Percentiles rank a stretch among this genome's conserved stretches.
phyloP scores from a whole-genome alignment of 208 protist genomes.

The Herpetomonas muscarum region DNA sequence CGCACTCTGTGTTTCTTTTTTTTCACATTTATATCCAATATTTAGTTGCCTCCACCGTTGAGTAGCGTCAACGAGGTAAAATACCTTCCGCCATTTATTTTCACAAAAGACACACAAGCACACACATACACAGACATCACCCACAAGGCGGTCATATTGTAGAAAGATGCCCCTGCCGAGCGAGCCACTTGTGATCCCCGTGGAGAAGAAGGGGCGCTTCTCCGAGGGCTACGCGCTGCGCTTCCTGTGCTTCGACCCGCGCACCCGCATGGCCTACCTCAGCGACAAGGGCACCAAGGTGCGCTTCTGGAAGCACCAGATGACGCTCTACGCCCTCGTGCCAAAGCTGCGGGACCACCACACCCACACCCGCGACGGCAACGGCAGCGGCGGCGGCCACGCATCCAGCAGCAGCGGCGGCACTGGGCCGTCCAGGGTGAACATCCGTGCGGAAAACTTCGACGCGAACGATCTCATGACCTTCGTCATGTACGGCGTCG shows the following conservation, averaged over 20 bases:
- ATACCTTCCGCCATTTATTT: no score
- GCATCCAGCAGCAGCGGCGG: background rate
- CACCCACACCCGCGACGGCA: no score
- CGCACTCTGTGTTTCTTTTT: conserved; percentile 3
- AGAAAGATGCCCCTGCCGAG: background rate
- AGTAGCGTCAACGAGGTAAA: background rate
- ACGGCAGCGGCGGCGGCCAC: no score
- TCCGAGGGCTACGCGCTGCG: conserved; percentile 17
- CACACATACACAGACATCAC: conserved; percentile 1
- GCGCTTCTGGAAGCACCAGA: conserved; percentile 30
- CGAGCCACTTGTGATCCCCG: conserved; percentile 19
- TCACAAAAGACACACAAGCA: background rate
- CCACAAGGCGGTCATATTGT: background rate
- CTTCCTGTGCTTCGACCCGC: conserved; percentile 32
- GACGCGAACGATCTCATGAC: conserved; percentile 17
- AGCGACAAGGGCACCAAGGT: conserved; percentile 28
- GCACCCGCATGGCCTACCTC: conserved; percentile 36
- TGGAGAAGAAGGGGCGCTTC: conserved; percentile 43
- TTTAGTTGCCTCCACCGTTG: background rate
- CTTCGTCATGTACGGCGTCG: conserved; percentile 21
- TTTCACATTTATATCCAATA: background rate
- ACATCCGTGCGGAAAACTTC: conserved; percentile 20
- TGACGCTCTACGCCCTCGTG: conserved; percentile 36
- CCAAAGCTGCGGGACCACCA: conserved; percentile 1
- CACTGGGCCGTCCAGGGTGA: no score